Base-by-base conservation (phyloP, 441 rosid species). In the Kokia cookei region DNA sequence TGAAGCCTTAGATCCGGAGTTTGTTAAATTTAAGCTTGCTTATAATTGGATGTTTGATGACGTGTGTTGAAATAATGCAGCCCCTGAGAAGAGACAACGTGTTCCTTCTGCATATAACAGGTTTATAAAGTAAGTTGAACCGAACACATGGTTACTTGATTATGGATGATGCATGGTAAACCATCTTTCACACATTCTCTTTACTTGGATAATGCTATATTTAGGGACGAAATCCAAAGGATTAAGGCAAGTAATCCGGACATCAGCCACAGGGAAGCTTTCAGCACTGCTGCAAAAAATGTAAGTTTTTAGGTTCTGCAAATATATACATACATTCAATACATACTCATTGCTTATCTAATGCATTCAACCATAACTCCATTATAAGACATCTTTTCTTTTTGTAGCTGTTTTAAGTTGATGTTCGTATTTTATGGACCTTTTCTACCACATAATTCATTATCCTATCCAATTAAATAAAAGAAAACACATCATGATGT, bases 101-200 rank as follows among this genome's bases (percentile, higher is more conserved):
- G 95, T 93, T 84, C 99, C 99, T 65, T 95, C 99, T 22, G 99
- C 99, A 29, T 95, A 95, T 82, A 95, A 95, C 83, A 89, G 91
- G 82, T 95, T 95, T 79, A 95, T 95, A 73, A 95, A 95, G 99
- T 95, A 86, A 84, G 92, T 81, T 69, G 45, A 60, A 29, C 24
- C 7, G 53, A 42, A 47, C 51, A 8, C n/a, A 12, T 51, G 40
- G 37, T 24, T 64, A 32, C 29, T 62, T n/a, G 29, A 24, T 15
- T 61, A 24, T 76, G 45, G 27, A 51, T 11, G 32, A 24, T 76
- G 24, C 24, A 48, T 67, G 24, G 50, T 15, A 67, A 50, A 35
- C 24, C 7, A 17, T 32, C 51, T 65, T 17, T 74, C 11, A 3
- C 37, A 32, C 50, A 54, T 73, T 57, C 15, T 5, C 14, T 29